phyloP scores from a whole-genome alignment of 2,329 filamentous ascomycete species.

The Parastagonospora avenae region DNA sequence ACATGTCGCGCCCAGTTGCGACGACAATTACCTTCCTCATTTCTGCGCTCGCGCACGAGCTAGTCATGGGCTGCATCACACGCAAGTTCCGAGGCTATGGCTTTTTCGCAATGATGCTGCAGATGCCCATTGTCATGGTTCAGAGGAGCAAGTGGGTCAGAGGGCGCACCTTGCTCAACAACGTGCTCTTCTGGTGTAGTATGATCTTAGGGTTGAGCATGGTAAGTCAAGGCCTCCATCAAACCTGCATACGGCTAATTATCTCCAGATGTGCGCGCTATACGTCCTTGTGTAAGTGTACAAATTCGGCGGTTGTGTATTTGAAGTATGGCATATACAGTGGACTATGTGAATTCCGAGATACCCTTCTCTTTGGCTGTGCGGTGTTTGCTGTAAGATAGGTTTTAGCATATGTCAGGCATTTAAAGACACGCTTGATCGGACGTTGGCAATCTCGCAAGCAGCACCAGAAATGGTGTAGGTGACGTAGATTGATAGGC shows the following conservation, averaged over 20 bases:
- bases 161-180: constrained; percentile 72
- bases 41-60: constrained; percentile 85
- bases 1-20: constrained; percentile 76
- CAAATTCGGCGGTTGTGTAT: background rate
- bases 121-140: constrained; percentile 91
- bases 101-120: constrained; percentile 93
- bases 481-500: constrained; percentile 8
- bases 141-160: constrained; percentile 81
- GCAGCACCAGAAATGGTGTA: constrained; percentile 2
- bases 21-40: constrained; percentile 92
- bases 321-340: background rate
- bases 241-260: constrained; percentile 13
- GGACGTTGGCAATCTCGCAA: constrained; percentile 7
- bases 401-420: background rate
- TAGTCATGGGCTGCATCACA: constrained; percentile 97
- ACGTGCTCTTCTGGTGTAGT: constrained; percentile 84
- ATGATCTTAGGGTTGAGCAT: constrained; percentile 87
- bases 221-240: constrained; percentile 56
- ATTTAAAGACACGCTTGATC: background rate
- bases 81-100: constrained; percentile 96
- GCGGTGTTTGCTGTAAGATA: too few species aligned
- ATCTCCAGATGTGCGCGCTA: constrained; percentile 44
- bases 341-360: constrained; percentile 8
- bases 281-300: constrained; percentile 44
- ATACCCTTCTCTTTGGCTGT: constrained; percentile 23